These are phyloP conservation scores for Ganoderma sp. DNA, from an alignment of 1,284 basidiomycete species.

Conservation along the genomic window DNA sequence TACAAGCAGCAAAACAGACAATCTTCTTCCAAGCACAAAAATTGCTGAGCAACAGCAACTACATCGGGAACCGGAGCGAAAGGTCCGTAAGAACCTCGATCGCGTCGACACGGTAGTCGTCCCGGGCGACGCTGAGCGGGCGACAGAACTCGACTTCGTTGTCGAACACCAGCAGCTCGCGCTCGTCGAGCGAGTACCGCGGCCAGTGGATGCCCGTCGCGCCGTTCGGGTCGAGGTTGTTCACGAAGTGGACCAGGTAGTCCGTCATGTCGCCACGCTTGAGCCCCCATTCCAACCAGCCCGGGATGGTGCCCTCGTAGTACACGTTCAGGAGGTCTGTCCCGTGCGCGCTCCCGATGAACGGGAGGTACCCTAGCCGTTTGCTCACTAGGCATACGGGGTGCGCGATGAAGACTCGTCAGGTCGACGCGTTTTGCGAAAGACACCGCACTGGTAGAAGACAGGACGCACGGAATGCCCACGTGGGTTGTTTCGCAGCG, in stretches of 20 bases:
- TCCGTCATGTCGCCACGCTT: constrained; percentile 34
- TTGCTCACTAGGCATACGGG: constrained; percentile 46
- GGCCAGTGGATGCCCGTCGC: constrained; percentile 32
- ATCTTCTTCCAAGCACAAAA: neutral
- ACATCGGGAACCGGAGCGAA: constrained; percentile 46
- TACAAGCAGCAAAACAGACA: neutral
- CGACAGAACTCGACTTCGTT: constrained; percentile 23
- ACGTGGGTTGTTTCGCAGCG: constrained; percentile 51
- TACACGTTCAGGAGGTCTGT: constrained; percentile 35
- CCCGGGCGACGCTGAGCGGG: constrained; percentile 37
- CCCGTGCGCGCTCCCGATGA: constrained; percentile 47
- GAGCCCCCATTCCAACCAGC: neutral
- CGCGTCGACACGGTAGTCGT: constrained; percentile 41
- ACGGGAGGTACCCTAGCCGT: constrained; percentile 48
- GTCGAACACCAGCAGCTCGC: constrained; percentile 33
- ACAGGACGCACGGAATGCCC: constrained; percentile 51
- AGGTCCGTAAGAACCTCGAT: constrained; percentile 50
- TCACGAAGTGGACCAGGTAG: constrained; percentile 38
- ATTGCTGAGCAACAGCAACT: neutral
- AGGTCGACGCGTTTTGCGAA: neutral
- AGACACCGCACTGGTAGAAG: neutral
- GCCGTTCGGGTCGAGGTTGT: constrained; percentile 38
- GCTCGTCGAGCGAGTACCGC: constrained; percentile 28
- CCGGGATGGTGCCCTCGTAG: too few species aligned
- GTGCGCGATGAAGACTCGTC: neutral